phyloP scores from a whole-genome alignment of 2,329 filamentous ascomycete genomes.

The Venturia asperata region DNA sequence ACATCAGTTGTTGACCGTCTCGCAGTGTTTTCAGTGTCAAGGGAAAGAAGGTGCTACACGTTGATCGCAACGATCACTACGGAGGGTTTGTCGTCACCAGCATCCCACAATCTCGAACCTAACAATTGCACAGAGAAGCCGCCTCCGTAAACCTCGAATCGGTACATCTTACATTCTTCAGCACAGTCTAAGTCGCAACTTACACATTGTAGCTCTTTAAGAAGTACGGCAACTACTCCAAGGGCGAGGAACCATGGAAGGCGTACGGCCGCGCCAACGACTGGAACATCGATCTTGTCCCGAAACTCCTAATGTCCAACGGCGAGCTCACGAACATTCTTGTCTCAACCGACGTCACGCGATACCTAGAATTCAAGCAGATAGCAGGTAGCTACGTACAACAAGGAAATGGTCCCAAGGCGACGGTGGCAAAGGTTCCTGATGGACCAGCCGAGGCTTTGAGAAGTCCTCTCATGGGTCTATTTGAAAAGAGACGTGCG shows the following conservation, averaged over 20 bases:
- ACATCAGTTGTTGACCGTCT: constrained; percentile 22
- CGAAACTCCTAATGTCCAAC: constrained; percentile 97
- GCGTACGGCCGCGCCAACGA: constrained; percentile 94
- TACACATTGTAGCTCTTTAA: constrained; percentile 70
- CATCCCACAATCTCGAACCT: not conserved
- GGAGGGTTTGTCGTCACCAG: constrained; percentile 64
- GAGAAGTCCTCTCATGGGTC: constrained; percentile 87
- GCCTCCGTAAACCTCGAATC: constrained; percentile 95
- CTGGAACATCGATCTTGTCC: constrained; percentile 99
- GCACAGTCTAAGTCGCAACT: not conserved
- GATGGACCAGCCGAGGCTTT: constrained; percentile 84
- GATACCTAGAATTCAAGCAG: constrained; percentile 49
- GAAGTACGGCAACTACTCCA: constrained; percentile 77
- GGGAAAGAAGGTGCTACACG: constrained; percentile 98
- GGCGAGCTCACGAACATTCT: constrained; percentile 98
- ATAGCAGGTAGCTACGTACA: constrained; percentile 96
- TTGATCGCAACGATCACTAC: constrained; percentile 97
- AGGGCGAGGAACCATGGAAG: constrained; percentile 90
- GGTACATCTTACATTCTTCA: constrained; percentile 44
- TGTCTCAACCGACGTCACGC: constrained; percentile 73
- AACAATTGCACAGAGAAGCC: constrained; percentile 59
- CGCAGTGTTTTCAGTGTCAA: constrained; percentile 88
- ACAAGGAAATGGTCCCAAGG: constrained; percentile 72
- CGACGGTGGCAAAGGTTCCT: constrained; percentile 93
- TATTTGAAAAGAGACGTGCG: constrained; percentile 96